A percentile compares a stretch with the other conserved stretches of the same genome.
Conservation (phyloP, 129 eudicot species). For the Kitagawia praeruptora region DNA sequence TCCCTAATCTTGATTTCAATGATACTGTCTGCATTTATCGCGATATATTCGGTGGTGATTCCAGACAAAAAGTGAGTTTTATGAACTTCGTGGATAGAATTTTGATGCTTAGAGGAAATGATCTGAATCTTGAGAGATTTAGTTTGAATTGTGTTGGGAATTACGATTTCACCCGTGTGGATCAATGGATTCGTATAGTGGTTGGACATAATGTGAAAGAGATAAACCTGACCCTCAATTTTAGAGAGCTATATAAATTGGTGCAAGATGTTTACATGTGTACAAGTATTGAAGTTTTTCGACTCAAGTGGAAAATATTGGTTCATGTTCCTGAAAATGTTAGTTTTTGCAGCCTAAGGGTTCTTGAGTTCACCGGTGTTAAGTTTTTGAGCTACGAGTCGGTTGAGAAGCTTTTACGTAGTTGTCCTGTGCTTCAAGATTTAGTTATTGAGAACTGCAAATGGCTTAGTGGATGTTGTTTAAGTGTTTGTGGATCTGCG, state of each 20-base stretch:
- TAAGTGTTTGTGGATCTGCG: constrained; percentile 4
- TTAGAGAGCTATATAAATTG: not conserved
- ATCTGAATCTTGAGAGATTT: constrained; percentile 1
- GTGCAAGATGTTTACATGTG: not conserved
- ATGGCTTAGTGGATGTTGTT: constrained; percentile 2
- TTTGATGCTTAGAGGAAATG: constrained; percentile 1
- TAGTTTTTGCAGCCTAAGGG: not conserved
- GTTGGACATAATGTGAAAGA: constrained; percentile 6
- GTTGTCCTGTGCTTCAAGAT: constrained; percentile 12
- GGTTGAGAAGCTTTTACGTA: constrained; percentile 5
- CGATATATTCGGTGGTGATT: not conserved
- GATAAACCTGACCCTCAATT: constrained; percentile 6
- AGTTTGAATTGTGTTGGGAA: constrained; percentile 10
- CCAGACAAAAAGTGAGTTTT: not conserved
- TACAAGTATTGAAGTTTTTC: not conserved
- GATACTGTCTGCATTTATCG: constrained; percentile 1
- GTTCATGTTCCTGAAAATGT: constrained; percentile 1
- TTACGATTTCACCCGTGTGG: not conserved
- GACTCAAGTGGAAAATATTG: constrained; percentile 9
- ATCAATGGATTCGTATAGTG: not conserved
- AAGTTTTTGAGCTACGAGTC: constrained; percentile 8
- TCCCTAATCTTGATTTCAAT: constrained; percentile 12
- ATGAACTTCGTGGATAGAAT: constrained; percentile 9
- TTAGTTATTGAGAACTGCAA: not conserved
- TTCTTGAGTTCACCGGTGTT: not conserved